Conservation (phyloP, 495 filamentous ascomycete species). For the Aspergillus sclerotiicarbonarius region DNA sequence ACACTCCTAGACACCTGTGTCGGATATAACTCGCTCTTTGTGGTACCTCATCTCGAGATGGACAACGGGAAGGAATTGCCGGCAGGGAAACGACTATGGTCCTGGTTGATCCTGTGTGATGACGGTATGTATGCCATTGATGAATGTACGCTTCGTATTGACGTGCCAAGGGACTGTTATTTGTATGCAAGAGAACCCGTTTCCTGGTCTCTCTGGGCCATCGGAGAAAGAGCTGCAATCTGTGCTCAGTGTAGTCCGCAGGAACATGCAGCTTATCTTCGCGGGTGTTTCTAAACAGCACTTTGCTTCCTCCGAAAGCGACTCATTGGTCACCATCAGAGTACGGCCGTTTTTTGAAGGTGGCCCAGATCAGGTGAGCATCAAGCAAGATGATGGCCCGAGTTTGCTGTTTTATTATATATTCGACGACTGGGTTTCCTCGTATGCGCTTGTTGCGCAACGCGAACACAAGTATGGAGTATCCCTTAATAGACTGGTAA, state of each 20-base stretch:
- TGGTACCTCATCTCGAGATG: constrained; percentile 38
- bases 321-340: constrained; percentile 50
- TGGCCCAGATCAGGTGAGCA: constrained; percentile 33
- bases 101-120: constrained; percentile 78
- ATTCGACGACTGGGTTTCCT: constrained; percentile 82
- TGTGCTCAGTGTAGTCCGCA: constrained; percentile 55
- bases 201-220: constrained; percentile 36
- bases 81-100: constrained; percentile 65
- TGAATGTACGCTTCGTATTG: constrained; percentile 2
- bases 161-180: constrained; percentile 60
- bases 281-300: constrained; percentile 61
- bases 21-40: constrained; percentile 78
- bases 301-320: constrained; percentile 38
- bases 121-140: constrained; percentile 54
- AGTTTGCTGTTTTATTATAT: constrained; percentile 83
- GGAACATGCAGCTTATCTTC: constrained; percentile 71
- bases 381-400: constrained; percentile 59
- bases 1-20: constrained; percentile 63
- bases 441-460: constrained; percentile 60
- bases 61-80: constrained; percentile 51
- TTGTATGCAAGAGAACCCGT: constrained; percentile 72
- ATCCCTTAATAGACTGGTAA: constrained; percentile 56
- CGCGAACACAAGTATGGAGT: constrained; percentile 60
- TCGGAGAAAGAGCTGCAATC: constrained; percentile 30
- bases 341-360: constrained; percentile 41